phyloP scores from a whole-genome alignment of 192 early-diverging fungal species.

The Spizellomyces sp. region DNA sequence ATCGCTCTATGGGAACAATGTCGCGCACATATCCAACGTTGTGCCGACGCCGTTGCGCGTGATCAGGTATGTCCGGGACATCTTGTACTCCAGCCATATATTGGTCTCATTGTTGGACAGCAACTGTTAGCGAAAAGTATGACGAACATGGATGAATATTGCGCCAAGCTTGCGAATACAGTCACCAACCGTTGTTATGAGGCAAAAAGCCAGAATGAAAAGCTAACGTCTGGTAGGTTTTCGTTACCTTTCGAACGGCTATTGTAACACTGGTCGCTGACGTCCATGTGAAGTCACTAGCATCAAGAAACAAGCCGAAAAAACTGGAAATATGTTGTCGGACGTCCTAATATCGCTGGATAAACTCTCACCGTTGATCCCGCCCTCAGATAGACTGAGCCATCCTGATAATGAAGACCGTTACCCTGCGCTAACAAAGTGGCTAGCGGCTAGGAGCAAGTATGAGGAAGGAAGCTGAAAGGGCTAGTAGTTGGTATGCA shows the following conservation, averaged over 20 bases:
- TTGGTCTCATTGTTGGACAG: not conserved
- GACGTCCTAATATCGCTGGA: conserved; percentile 29
- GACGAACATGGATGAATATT: conserved; percentile 39
- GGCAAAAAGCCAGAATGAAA: conserved; percentile 29
- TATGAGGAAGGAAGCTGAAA: not conserved
- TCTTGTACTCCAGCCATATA: not conserved
- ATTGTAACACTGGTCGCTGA: no score
- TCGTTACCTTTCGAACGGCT: not conserved
- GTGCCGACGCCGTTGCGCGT: conserved; percentile 20
- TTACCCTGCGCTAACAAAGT: conserved; percentile 26
- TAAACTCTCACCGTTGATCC: conserved; percentile 33
- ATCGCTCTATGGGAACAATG: conserved; percentile 10
- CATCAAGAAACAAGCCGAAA: conserved; percentile 30
- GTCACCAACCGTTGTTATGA: conserved; percentile 29
- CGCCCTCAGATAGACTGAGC: conserved; percentile 22
- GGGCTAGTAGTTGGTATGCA: not conserved
- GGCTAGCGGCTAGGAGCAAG: not conserved
- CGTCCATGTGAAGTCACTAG: conserved; percentile 8
- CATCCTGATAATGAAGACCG: conserved; percentile 17
- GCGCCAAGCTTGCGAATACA: conserved; percentile 41
- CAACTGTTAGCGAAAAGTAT: conserved; percentile 22
- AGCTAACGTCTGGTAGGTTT: conserved; percentile 23
- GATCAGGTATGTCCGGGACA: conserved; percentile 21
- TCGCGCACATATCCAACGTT: conserved; percentile 25
- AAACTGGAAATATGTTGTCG: conserved; percentile 10